These are phyloP conservation scores for Collybia sordida DNA, from an alignment of 768 basidiomycete genomes.

Conservation along the genomic window DNA sequence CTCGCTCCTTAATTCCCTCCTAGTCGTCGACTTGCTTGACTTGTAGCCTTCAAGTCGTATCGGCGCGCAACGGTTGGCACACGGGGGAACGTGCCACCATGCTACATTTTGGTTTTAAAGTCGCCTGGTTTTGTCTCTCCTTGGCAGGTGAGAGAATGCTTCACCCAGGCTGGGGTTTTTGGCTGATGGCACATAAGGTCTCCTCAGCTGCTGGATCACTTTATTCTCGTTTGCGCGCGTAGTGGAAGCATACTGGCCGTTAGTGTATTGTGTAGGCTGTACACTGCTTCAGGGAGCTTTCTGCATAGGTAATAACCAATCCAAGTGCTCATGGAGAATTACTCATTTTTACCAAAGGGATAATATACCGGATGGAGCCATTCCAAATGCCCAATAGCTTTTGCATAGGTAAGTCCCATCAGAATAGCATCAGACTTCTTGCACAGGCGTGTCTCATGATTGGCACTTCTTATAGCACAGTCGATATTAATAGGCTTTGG, in stretches of 20 bases:
- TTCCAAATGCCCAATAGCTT: constrained; percentile 55
- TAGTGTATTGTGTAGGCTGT: constrained; percentile 48
- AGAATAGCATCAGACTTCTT: background rate
- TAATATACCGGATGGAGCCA: constrained; percentile 66
- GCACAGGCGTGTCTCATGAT: background rate
- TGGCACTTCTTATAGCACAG: constrained; percentile 32
- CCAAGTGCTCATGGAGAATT: background rate
- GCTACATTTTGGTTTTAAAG: constrained; percentile 57
- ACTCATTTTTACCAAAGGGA: constrained; percentile 35
- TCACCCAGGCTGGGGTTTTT: background rate
- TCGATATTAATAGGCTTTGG: constrained; percentile 41
- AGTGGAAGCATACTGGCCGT: constrained; percentile 46
- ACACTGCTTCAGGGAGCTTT: constrained; percentile 56
- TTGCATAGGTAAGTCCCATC: constrained; percentile 46
- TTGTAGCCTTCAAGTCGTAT: background rate
- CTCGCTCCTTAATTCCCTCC: too few species aligned
- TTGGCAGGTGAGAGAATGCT: constrained; percentile 40
- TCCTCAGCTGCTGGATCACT: constrained; percentile 49
- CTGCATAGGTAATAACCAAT: constrained; percentile 48
- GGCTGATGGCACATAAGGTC: constrained; percentile 33
- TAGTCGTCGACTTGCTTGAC: too few species aligned
- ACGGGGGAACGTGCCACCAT: constrained; percentile 26
- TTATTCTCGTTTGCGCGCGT: constrained; percentile 43
- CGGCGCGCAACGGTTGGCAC: constrained; percentile 1
- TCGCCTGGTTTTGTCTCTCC: constrained; percentile 59